Conservation (phyloP, 2,329 filamentous ascomycete genomes). For the Aspergillus awamori region DNA sequence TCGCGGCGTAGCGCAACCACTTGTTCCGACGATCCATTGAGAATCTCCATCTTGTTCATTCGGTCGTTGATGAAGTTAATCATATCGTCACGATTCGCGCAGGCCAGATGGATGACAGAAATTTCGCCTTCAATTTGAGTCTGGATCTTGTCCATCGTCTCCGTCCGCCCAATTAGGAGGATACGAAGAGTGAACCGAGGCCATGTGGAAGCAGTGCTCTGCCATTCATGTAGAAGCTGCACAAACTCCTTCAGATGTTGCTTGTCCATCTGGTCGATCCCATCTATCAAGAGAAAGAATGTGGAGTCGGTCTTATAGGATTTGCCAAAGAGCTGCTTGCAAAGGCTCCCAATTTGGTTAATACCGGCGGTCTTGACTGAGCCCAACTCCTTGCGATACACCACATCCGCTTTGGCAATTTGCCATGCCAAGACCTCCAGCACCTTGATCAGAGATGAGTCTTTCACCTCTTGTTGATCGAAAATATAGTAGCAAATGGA, state of each 20-base stretch:
- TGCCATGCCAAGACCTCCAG: constrained; percentile 19
- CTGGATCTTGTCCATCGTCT: constrained; percentile 23
- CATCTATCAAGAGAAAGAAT: constrained; percentile 50
- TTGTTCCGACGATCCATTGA: constrained; percentile 24
- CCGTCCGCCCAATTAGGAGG: constrained; percentile 22
- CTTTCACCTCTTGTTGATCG: background rate
- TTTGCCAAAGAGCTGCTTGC: background rate
- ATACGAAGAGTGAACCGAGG: constrained; percentile 23
- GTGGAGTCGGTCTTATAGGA: constrained; percentile 26
- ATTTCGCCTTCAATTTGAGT: constrained; percentile 11
- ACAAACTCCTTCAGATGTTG: constrained; percentile 25
- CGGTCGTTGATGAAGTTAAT: constrained; percentile 26
- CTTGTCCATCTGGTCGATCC: constrained; percentile 50
- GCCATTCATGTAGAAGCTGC: constrained; percentile 18
- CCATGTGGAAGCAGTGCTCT: constrained; percentile 11
- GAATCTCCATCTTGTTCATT: constrained; percentile 30
- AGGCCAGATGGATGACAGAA: constrained; percentile 19
- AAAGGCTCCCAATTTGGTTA: constrained; percentile 15
- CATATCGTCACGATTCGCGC: constrained; percentile 26
- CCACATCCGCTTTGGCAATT: constrained; percentile 15
- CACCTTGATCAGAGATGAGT: constrained; percentile 9
- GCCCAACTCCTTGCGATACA: constrained; percentile 19
- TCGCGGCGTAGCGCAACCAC: constrained; percentile 22
- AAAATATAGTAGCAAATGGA: constrained; percentile 13
- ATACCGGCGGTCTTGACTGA: constrained; percentile 11